Percentiles rank a stretch among this genome's conserved stretches.
These are phyloP conservation scores for Pseudonectria buxi DNA, from an alignment of 2,329 filamentous ascomycete genomes.

Conservation along the genomic window DNA sequence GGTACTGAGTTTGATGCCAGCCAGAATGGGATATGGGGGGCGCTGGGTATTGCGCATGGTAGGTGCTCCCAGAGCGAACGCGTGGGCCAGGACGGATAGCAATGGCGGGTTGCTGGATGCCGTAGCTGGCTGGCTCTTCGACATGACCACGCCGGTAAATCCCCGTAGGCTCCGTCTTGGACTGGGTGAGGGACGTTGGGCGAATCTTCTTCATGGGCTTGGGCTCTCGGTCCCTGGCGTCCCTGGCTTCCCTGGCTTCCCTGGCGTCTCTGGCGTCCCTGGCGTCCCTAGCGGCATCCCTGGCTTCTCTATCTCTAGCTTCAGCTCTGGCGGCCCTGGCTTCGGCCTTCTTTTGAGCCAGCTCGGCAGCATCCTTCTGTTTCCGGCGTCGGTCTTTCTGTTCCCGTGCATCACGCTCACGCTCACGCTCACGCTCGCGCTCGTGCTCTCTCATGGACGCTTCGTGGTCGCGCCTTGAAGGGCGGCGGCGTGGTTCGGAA, in stretches of 20 bases:
- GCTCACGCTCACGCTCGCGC: slow-evolving; percentile 18
- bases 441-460: slow-evolving; percentile 20
- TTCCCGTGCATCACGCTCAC: too few species aligned
- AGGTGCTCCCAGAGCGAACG: slow-evolving; percentile 30
- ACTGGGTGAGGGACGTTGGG: slow-evolving; percentile 25
- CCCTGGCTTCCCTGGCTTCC: slow-evolving; percentile 3
- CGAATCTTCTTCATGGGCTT: slow-evolving; percentile 23
- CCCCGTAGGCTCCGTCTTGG: slow-evolving; percentile 26
- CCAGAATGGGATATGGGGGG: slow-evolving; percentile 20
- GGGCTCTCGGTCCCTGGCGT: slow-evolving; percentile 15
- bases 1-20: slow-evolving; percentile 22
- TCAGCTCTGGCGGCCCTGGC: too few species aligned
- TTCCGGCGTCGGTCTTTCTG: slow-evolving; percentile 24
- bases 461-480: slow-evolving; percentile 24
- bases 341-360: slow-evolving; percentile 18
- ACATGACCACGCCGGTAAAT: slow-evolving; percentile 26
- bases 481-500: slow-evolving; percentile 38
- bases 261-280: slow-evolving; percentile 5
- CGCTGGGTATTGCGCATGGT: slow-evolving; percentile 24
- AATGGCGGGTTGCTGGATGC: slow-evolving; percentile 27
- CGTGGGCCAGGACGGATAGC: slow-evolving; percentile 28
- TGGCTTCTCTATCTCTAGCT: too few species aligned
- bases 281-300: slow-evolving; percentile 13
- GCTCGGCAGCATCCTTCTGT: slow-evolving; percentile 18
- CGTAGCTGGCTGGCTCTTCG: slow-evolving; percentile 31